A percentile compares a stretch with the other conserved stretches of the same genome.
Conservation (phyloP, 2,329 filamentous ascomycete genomes). For the Penicillium sp. region DNA sequence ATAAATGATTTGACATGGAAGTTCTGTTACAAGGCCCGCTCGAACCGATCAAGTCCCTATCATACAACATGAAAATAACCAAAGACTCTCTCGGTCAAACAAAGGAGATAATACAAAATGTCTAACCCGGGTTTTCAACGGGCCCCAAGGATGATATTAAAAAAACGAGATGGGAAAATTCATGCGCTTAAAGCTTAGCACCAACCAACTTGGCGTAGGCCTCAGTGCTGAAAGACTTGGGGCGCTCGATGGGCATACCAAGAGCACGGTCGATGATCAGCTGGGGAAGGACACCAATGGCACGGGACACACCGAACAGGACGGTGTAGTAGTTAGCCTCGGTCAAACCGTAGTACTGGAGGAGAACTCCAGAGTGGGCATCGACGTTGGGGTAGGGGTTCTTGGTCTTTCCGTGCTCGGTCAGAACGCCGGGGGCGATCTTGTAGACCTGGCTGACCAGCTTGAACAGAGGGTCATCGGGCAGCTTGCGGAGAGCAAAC, state of each 20-base stretch:
- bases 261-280: conserved; percentile 99
- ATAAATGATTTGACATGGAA: conserved; percentile 26
- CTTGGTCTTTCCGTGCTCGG: conserved; percentile 99
- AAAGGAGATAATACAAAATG: conserved; percentile 29
- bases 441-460: conserved; percentile 99
- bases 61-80: conserved; percentile 40
- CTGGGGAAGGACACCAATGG: conserved; percentile 97
- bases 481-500: conserved; percentile 90
- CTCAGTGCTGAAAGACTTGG: conserved; percentile 98
- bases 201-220: conserved; percentile 91
- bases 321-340: conserved; percentile 99
- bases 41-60: conserved; percentile 40
- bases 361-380: conserved; percentile 96
- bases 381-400: conserved; percentile 99
- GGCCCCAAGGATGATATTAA: conserved; percentile 10
- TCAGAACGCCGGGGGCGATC: conserved; percentile 96
- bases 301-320: conserved; percentile 96
- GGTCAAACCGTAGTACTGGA: conserved; percentile 98
- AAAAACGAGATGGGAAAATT: conserved; percentile 26
- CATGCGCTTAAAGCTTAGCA: conserved; percentile 71
- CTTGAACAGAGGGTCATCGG: conserved; percentile 99
- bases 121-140: conserved; percentile 15
- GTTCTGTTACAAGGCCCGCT: conserved; percentile 42
- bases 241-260: conserved; percentile 94
- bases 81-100: conserved; percentile 33